Evolutionary conservation across 345 rosid species (phyloP).

Genomic region (Citrus unshiu): DNA sequence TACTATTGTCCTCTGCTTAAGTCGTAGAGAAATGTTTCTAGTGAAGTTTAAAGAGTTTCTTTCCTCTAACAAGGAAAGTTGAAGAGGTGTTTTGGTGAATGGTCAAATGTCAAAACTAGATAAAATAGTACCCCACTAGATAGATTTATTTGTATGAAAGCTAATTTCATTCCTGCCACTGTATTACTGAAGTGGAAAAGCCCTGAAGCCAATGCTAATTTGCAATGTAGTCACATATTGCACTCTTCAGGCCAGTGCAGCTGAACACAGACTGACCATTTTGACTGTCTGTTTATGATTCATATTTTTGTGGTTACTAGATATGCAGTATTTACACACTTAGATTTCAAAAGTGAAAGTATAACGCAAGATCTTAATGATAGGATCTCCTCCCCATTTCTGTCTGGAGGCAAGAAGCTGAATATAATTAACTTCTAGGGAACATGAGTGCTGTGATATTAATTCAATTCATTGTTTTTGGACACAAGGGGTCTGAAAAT

Average conservation of each 20-base stretch:
- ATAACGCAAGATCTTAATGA: not conserved
- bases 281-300: not conserved
- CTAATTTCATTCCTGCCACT: not conserved
- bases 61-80: not conserved
- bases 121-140: not conserved
- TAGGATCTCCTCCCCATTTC: not conserved
- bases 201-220: not conserved
- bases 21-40: not conserved
- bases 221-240: not conserved
- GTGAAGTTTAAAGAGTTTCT: not conserved
- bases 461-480: not conserved
- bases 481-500: not conserved
- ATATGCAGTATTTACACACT: not conserved
- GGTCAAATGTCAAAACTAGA: not conserved
- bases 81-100: not conserved
- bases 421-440: not conserved
- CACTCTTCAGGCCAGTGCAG: not conserved
- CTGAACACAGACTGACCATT: not conserved
- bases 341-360: not conserved
- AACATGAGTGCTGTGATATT: not conserved
- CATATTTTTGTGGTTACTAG: not conserved
- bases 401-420: not conserved
- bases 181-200: not conserved
- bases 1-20: not conserved
- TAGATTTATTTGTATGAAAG: not conserved